Evolutionary conservation across 192 early-diverging fungal species (phyloP).

Genomic region (Entomortierella chlamydospora): DNA sequence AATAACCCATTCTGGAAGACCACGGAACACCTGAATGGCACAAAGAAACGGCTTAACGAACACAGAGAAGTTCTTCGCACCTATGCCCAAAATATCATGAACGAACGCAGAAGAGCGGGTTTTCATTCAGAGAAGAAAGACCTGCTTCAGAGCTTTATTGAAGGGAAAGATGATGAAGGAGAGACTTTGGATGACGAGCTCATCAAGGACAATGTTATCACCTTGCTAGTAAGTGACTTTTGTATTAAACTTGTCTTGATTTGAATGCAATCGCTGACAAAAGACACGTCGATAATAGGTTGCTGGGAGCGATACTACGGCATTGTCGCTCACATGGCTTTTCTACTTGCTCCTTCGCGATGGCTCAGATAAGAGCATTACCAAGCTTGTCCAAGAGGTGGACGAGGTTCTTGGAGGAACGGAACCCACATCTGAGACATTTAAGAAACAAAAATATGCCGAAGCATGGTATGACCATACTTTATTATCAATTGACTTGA

Average conservation of each 20-base stretch:
- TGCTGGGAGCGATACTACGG: conserved; percentile 67
- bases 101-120: conserved; percentile 22
- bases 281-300: too few relatives aligned
- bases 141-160: conserved; percentile 56
- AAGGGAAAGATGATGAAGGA: conserved; percentile 42
- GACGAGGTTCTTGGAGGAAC: conserved; percentile 4
- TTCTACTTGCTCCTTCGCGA: conserved; percentile 57
- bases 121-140: conserved; percentile 22
- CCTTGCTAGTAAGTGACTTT: conserved; percentile 44
- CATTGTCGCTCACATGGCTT: conserved; percentile 68
- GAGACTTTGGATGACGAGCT: conserved; percentile 28
- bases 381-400: conserved; percentile 41
- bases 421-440: conserved; percentile 13
- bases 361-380: conserved; percentile 20
- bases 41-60: conserved; percentile 5
- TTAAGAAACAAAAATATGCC: conserved; percentile 29
- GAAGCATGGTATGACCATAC: conserved; percentile 38
- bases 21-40: conserved; percentile 18
- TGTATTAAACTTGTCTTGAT: too few relatives aligned
- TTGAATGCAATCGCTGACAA: too few relatives aligned
- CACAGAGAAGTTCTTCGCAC: conserved; percentile 15
- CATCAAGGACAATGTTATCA: conserved; percentile 50
- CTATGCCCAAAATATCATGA: conserved; percentile 20
- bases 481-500: too few relatives aligned
- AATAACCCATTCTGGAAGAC: conserved; percentile 31